Evolutionary conservation across 2,329 filamentous ascomycete genomes (phyloP), one percentile per base, ranked within the genome.

Genomic region (Sordariomycetes sp.): DNA sequence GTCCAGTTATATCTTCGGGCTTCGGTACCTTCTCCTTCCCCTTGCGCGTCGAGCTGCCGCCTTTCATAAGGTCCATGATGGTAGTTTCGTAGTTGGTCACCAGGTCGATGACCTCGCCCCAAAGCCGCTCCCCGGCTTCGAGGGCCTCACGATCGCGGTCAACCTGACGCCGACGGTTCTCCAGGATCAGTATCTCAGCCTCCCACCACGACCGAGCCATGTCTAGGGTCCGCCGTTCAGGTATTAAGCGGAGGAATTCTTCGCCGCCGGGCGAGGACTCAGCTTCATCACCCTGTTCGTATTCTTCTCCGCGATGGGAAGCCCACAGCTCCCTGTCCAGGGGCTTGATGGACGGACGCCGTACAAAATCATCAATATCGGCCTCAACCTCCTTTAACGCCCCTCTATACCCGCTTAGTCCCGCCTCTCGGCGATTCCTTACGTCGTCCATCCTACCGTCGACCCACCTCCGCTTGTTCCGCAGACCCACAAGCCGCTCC

Each of bases 171-270:
- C 80, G 82, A 59, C 80, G 79, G 52, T 74, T 72, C 55, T 83
- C 73, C 2, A 88, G 72, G 0, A 80, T 71, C 1, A 71, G 71
- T 1, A 85, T 74, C 63, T 91, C 87, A 6, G 79, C 78, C 58
- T 81, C 77, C 83, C 86, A 91, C 78, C 87, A 88, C 16, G 85
- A 79, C 60, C 77, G 81, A 0, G 87, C 88, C 84, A 91, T 86
- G 16, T 82, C 81, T 1, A 86, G 67, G 0, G 87, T 91, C 53
- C 88, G 76, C 20, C 86, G 78, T 63, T 86, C 82, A 0, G 83
- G 78, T 0, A 83, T 80, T 8, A 90, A 72, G 2, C 76, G 74
- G 40, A 86, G 67, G 58, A 89, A 89, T 40, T 82, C 80, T 3
- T 70, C 60, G 0, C 79, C 79, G 1, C 70, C 72, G 0, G 72